Percentiles rank a stretch among this genome's conserved stretches.
Evolutionary conservation across 208 protist genomes (phyloP).

Genomic region (Trypanosomatidae sp.): DNA sequence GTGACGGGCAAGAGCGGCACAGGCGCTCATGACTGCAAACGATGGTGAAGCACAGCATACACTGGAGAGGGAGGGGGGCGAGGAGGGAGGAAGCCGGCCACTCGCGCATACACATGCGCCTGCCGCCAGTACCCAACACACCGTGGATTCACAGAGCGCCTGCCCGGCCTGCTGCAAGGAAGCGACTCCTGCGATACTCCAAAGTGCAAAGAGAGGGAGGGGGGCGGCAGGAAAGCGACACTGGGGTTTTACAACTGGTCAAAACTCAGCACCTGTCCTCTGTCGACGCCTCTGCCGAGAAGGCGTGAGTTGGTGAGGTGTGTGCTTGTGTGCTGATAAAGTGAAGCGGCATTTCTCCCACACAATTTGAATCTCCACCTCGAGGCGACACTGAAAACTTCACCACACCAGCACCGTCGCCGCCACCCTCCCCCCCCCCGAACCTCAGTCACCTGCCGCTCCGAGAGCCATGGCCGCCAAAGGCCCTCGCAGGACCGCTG

Average conservation of each 20-base stretch:
- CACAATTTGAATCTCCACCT: conserved; percentile 30
- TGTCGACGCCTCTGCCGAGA: neutral
- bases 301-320: neutral
- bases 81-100: neutral
- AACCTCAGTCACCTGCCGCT: neutral
- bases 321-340: neutral
- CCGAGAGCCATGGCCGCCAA: neutral
- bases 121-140: neutral
- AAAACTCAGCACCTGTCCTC: neutral
- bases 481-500: neutral
- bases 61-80: neutral
- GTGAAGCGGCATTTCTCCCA: conserved; percentile 1
- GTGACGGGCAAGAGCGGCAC: neutral
- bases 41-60: neutral
- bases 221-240: neutral
- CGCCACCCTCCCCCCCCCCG: neutral
- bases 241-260: neutral
- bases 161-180: neutral
- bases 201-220: neutral
- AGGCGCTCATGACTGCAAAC: neutral
- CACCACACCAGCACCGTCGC: conserved; percentile 13
- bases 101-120: neutral
- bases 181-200: neutral
- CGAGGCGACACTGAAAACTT: conserved; percentile 16
- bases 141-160: neutral